phyloP scores from a whole-genome alignment of 2,329 filamentous ascomycete species.

The Colletotrichum scovillei region DNA sequence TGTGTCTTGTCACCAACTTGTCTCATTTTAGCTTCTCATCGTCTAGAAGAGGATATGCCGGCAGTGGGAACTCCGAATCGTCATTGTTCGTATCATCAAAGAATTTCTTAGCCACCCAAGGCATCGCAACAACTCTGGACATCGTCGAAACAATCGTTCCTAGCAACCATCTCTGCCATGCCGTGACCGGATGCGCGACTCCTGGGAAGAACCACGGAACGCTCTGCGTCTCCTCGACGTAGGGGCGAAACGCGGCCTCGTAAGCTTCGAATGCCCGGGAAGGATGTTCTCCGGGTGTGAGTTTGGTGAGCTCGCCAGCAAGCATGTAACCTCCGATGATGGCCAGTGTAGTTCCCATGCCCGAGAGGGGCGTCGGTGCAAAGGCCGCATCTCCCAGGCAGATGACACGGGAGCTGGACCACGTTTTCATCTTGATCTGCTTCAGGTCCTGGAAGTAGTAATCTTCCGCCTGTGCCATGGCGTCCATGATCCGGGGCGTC shows the following conservation, averaged over 20 bases:
- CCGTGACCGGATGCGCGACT: constrained; percentile 18
- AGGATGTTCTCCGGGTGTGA: constrained; percentile 6
- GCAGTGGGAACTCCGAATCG: constrained; percentile 18
- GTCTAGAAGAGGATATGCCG: background rate
- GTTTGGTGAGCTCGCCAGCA: constrained; percentile 55
- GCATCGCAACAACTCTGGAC: constrained; percentile 14
- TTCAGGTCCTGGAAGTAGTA: constrained; percentile 56
- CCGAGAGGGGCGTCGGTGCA: constrained; percentile 55
- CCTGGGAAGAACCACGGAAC: constrained; percentile 21
- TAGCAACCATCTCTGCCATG: constrained; percentile 18
- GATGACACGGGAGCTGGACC: constrained; percentile 51
- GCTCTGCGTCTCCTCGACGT: constrained; percentile 27
- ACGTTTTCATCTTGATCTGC: constrained; percentile 51
- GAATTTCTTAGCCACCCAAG: constrained; percentile 13
- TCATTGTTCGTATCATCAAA: background rate
- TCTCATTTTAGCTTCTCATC: background rate
- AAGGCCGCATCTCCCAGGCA: constrained; percentile 61
- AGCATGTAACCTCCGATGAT: constrained; percentile 62
- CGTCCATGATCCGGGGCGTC: constrained; percentile 42
- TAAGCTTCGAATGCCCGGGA: constrained; percentile 28
- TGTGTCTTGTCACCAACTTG: too few relatives aligned
- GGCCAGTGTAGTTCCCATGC: constrained; percentile 56
- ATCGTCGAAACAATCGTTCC: constrained; percentile 20
- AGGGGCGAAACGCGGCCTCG: constrained; percentile 26
- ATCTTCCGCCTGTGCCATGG: constrained; percentile 47